These are phyloP conservation scores for Viola odorata DNA, from an alignment of 345 rosid species.

Conservation along the genomic window DNA sequence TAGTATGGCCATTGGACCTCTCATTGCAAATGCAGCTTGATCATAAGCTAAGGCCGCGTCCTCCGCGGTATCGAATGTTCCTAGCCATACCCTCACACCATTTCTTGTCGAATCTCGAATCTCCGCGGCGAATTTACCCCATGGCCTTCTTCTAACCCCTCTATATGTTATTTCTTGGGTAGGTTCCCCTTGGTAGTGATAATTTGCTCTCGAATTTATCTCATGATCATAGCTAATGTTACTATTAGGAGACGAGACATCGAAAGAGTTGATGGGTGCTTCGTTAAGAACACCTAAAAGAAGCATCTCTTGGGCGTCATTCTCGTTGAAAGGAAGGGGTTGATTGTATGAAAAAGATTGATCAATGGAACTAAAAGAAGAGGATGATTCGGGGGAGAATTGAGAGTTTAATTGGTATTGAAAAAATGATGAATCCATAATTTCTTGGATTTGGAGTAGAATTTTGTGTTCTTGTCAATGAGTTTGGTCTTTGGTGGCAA, in stretches of 20 bases:
- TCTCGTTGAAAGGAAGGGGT: constrained; percentile 53
- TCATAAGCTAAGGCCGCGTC: constrained; percentile 67
- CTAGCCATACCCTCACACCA: constrained; percentile 58
- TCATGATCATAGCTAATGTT: constrained; percentile 16
- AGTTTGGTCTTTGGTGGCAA: constrained; percentile 13
- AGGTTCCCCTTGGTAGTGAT: constrained; percentile 12
- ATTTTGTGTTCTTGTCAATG: background rate
- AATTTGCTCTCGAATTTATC: constrained; percentile 16
- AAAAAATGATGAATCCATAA: constrained; percentile 35
- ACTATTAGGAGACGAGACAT: constrained; percentile 3
- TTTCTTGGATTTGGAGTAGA: background rate
- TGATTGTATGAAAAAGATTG: constrained; percentile 12
- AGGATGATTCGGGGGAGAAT: constrained; percentile 26
- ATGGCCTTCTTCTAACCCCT: constrained; percentile 58
- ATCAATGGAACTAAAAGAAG: constrained; percentile 23
- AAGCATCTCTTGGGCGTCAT: constrained; percentile 57
- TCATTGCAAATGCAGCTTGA: constrained; percentile 61
- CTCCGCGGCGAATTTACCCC: constrained; percentile 72
- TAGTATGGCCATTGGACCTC: constrained; percentile 45
- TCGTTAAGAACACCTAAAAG: constrained; percentile 42
- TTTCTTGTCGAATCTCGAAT: constrained; percentile 63
- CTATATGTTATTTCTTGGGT: constrained; percentile 31
- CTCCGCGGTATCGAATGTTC: constrained; percentile 61
- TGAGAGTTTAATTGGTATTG: constrained; percentile 19
- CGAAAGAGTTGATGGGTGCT: constrained; percentile 16